These are phyloP conservation scores for Naganishia onofrii DNA, from an alignment of 768 basidiomycete species.

Conservation along the genomic window DNA sequence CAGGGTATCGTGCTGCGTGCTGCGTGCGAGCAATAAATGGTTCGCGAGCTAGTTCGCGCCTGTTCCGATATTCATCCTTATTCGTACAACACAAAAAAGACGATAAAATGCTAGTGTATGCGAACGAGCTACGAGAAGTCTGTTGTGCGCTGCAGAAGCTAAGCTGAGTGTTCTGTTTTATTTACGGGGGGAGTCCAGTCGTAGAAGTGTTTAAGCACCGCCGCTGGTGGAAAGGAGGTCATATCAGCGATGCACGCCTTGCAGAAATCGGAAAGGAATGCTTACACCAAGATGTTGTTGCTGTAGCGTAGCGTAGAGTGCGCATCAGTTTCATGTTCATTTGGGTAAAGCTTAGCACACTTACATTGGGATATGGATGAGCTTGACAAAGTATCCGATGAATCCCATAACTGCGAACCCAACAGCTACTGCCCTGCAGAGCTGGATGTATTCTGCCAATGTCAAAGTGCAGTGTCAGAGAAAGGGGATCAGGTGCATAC, in stretches of 20 bases:
- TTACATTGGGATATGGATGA: constrained; percentile 97
- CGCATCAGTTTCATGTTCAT: neutral
- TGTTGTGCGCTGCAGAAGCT: neutral
- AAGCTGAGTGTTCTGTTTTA: neutral
- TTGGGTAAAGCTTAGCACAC: constrained; percentile 51
- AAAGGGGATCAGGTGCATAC: neutral
- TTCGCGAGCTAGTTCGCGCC: neutral
- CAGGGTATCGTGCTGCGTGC: neutral
- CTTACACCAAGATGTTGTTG: constrained; percentile 97
- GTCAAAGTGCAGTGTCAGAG: neutral
- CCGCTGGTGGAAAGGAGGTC: constrained; percentile 8
- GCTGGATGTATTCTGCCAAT: constrained; percentile 81
- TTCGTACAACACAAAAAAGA: constrained; percentile 13
- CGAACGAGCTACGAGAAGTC: neutral
- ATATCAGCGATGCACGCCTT: neutral
- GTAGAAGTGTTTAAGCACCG: constrained; percentile 6
- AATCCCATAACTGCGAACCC: constrained; percentile 99
- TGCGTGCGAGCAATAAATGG: too few relatives aligned
- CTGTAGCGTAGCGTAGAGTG: constrained; percentile 53
- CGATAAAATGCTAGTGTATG: neutral
- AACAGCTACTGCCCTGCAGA: constrained; percentile 92
- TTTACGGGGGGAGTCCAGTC: neutral
- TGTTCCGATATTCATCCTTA: constrained; percentile 15
- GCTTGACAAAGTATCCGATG: constrained; percentile 97
- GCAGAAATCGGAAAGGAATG: constrained; percentile 41